Percentiles rank a stretch among this genome's conserved stretches.
Conservation (phyloP, 495 filamentous ascomycete species). For the Aspergillus sclerotiicarbonarius region DNA sequence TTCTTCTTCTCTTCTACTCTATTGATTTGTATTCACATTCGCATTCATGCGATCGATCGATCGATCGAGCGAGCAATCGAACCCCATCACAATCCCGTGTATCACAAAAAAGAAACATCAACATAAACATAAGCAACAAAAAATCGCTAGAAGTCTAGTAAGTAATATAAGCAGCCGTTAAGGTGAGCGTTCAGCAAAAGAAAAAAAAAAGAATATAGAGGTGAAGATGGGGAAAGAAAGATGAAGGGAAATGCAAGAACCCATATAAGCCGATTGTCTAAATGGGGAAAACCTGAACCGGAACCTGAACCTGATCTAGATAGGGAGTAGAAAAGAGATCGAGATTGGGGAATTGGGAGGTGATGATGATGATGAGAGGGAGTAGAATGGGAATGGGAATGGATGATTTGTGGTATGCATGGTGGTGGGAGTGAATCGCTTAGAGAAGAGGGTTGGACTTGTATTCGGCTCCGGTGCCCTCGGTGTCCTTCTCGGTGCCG, state of each 20-base stretch:
- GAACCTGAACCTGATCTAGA: conserved; percentile 15
- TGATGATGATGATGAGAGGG: too few relatives aligned
- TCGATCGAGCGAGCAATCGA: neutral
- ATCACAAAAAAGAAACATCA: neutral
- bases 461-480: conserved; percentile 53
- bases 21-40: neutral
- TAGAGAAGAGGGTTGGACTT: conserved; percentile 62
- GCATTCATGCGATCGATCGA: conserved; percentile 13
- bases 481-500: neutral
- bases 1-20: conserved; percentile 11
- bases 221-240: neutral
- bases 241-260: neutral
- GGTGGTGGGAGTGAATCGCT: conserved; percentile 12
- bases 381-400: neutral
- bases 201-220: conserved; percentile 9
- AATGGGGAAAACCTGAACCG: conserved; percentile 5
- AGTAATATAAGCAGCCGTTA: neutral
- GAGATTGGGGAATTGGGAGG: conserved; percentile 13
- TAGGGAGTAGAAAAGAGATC: conserved; percentile 3
- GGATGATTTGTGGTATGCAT: neutral
- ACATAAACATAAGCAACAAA: conserved; percentile 17
- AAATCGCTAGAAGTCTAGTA: neutral
- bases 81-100: neutral
- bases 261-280: too few relatives aligned
- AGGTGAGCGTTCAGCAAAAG: conserved; percentile 2